phyloP scores from a whole-genome alignment of 371 early-diverging fungal genomes.

The Saksenaea vasiformis region DNA sequence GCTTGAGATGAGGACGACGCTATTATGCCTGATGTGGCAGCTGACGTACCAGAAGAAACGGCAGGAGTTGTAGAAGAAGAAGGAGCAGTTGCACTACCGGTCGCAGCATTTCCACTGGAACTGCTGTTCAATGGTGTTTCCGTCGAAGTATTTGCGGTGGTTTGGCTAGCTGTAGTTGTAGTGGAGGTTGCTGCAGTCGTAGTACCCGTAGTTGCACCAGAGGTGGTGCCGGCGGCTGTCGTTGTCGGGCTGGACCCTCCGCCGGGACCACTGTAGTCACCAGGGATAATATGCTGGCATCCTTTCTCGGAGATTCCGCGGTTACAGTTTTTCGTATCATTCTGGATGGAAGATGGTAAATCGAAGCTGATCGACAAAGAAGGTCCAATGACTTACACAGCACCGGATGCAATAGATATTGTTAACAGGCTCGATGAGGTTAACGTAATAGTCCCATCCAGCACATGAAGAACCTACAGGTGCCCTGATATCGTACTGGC shows the following conservation, averaged over 20 bases:
- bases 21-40: slow-evolving; percentile 2
- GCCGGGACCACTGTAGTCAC: slow-evolving; percentile 39
- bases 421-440: slow-evolving; percentile 51
- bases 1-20: slow-evolving; percentile 5
- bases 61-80: background rate
- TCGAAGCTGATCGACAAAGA: too few species aligned
- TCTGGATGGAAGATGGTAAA: slow-evolving; percentile 12
- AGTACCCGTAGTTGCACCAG: background rate
- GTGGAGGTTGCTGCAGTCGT: background rate
- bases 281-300: slow-evolving; percentile 41
- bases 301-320: slow-evolving; percentile 40
- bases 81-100: background rate
- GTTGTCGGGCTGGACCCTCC: background rate
- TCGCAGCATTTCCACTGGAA: background rate
- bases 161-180: slow-evolving; percentile 8
- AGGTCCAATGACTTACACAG: slow-evolving; percentile 50
- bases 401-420: slow-evolving; percentile 56
- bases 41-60: slow-evolving; percentile 6
- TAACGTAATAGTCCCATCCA: slow-evolving; percentile 53
- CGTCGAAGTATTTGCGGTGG: slow-evolving; percentile 1
- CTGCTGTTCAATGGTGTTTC: slow-evolving; percentile 9
- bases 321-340: slow-evolving; percentile 33
- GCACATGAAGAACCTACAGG: slow-evolving; percentile 49
- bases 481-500: slow-evolving; percentile 52
- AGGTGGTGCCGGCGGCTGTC: background rate